A percentile compares a stretch with the other conserved stretches of the same genome.
Evolutionary conservation across 306 rosid species (phyloP).

Genomic region (Rubus idaeus): DNA sequence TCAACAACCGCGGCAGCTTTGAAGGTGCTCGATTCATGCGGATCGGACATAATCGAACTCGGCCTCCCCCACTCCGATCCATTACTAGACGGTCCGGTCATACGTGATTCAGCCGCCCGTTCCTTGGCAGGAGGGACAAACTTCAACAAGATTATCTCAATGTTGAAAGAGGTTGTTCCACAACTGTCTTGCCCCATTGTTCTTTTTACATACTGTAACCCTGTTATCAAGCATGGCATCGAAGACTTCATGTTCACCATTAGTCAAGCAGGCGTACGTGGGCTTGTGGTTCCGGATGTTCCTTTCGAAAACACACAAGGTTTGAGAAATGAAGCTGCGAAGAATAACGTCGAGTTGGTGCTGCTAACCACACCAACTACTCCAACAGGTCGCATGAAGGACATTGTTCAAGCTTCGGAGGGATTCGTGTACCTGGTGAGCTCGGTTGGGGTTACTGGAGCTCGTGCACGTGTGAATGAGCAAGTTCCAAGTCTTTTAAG

Average conservation of each 20-base stretch:
- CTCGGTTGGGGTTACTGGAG: conserved; percentile 77
- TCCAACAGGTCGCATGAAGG: conserved; percentile 62
- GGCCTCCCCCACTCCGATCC: conserved; percentile 92
- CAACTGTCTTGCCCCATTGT: conserved; percentile 77
- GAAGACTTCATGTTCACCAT: conserved; percentile 60
- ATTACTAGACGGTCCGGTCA: conserved; percentile 90
- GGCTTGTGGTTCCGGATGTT: conserved; percentile 90
- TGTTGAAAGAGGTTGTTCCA: conserved; percentile 84
- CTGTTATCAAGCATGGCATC: conserved; percentile 73
- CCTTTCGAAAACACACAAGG: conserved; percentile 68
- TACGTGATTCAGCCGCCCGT: conserved; percentile 88
- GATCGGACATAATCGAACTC: conserved; percentile 75
- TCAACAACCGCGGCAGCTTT: conserved; percentile 84
- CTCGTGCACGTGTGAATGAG: conserved; percentile 64
- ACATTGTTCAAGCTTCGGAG: conserved; percentile 74
- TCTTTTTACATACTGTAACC: conserved; percentile 72
- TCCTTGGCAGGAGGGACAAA: conserved; percentile 77
- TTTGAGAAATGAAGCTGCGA: conserved; percentile 67
- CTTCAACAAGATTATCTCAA: conserved; percentile 54
- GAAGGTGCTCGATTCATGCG: conserved; percentile 78
- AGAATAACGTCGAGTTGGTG: conserved; percentile 69
- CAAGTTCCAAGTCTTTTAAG: conserved; percentile 55
- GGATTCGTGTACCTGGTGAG: conserved; percentile 90
- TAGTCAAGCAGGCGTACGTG: conserved; percentile 62
- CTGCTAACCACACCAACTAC: conserved; percentile 84